These are phyloP conservation scores for Gamarada debralockiae DNA, from an alignment of 495 filamentous ascomycete species.

Conservation along the genomic window DNA sequence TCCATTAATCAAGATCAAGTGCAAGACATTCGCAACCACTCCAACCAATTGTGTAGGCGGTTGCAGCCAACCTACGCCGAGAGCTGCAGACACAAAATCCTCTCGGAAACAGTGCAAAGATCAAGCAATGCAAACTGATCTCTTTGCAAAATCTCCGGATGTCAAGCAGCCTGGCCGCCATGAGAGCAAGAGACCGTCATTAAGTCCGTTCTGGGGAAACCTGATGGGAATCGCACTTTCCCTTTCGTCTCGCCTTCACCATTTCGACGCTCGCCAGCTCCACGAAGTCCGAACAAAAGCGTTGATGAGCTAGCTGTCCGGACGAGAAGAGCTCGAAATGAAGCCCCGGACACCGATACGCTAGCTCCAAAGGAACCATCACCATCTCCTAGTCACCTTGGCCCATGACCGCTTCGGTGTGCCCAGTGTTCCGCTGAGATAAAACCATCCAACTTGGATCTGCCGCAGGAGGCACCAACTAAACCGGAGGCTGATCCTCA, in stretches of 20 bases:
- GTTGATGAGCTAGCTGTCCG: background rate
- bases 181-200: background rate
- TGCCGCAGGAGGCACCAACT: too few species aligned
- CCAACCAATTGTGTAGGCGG: conserved; percentile 3
- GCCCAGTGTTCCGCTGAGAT: background rate
- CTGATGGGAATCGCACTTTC: conserved; percentile 1
- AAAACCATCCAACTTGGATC: background rate
- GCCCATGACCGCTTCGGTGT: background rate
- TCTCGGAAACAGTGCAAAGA: background rate
- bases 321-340: too few species aligned
- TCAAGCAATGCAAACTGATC: background rate
- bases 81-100: too few species aligned
- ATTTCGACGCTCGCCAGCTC: background rate
- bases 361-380: too few species aligned
- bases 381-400: background rate
- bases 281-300: background rate
- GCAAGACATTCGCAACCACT: conserved; percentile 6
- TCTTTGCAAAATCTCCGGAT: background rate
- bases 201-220: background rate
- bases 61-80: background rate
- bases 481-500: background rate
- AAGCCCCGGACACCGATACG: too few species aligned
- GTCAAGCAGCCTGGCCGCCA: too few species aligned
- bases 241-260: background rate
- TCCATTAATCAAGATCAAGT: background rate